Percentiles rank a stretch among this genome's conserved stretches.
These are phyloP conservation scores for Ceratocystis smalleyi DNA, from an alignment of 2,329 filamentous ascomycete species.

Conservation along the genomic window DNA sequence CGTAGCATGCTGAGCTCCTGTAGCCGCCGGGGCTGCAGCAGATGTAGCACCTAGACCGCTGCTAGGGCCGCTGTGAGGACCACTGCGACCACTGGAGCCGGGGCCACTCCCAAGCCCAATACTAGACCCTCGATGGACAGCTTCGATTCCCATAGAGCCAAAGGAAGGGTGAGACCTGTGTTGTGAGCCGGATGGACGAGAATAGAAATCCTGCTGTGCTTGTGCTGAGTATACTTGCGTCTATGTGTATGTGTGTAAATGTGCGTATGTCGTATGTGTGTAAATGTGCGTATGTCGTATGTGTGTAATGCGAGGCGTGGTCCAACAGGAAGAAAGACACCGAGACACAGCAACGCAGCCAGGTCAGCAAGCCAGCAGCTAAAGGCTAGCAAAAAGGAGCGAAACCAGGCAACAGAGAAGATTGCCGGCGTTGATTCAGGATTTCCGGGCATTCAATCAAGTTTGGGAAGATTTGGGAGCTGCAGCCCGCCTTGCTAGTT, in stretches of 20 bases:
- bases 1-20: background rate
- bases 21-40: background rate
- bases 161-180: background rate
- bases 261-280: background rate
- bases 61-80: background rate
- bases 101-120: background rate
- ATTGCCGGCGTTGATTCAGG: too few species aligned
- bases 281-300: background rate
- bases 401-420: too few species aligned
- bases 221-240: background rate
- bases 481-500: too few species aligned
- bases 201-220: background rate
- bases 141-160: background rate
- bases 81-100: background rate
- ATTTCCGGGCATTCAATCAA: background rate
- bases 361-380: background rate
- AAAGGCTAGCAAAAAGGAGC: too few species aligned
- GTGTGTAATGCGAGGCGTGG: background rate
- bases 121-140: background rate
- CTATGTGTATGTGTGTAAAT: background rate
- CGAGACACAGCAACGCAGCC: background rate
- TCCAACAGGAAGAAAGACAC: background rate
- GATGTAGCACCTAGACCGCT: background rate
- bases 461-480: background rate
- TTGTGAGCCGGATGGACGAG: background rate